Evolutionary conservation across 2,329 filamentous ascomycete species (phyloP).

Genomic region (Cladosporium halotolerans): DNA sequence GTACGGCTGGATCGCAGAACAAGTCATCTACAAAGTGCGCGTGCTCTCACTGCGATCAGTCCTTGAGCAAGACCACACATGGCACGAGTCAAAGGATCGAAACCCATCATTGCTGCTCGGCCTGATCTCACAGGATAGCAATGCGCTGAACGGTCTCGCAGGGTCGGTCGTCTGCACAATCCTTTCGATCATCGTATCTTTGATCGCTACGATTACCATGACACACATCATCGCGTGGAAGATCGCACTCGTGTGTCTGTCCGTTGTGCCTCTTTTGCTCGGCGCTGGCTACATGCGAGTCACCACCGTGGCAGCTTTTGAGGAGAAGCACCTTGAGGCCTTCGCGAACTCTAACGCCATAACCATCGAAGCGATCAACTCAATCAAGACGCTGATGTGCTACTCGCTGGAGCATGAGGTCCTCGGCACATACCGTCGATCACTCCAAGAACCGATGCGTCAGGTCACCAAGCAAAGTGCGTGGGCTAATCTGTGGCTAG

Average conservation of each 20-base stretch:
- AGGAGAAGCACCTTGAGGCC: slow-evolving; percentile 48
- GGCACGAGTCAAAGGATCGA: slow-evolving; percentile 62
- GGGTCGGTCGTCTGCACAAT: slow-evolving; percentile 65
- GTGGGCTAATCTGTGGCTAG: slow-evolving; percentile 53
- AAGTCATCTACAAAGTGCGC: slow-evolving; percentile 57
- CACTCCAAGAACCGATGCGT: slow-evolving; percentile 25
- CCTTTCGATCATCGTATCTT: slow-evolving; percentile 62
- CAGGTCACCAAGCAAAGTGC: slow-evolving; percentile 15
- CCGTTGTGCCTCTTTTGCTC: slow-evolving; percentile 62
- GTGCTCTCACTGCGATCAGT: slow-evolving; percentile 60
- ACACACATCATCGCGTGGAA: slow-evolving; percentile 70
- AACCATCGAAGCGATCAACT: slow-evolving; percentile 46
- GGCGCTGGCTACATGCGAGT: slow-evolving; percentile 65
- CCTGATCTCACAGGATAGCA: slow-evolving; percentile 64
- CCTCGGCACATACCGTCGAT: slow-evolving; percentile 39
- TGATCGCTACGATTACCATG: slow-evolving; percentile 61
- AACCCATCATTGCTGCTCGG: slow-evolving; percentile 58
- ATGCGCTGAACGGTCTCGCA: slow-evolving; percentile 60
- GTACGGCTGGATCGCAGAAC: slow-evolving; percentile 57
- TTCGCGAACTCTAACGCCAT: slow-evolving; percentile 47
- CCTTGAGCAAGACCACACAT: slow-evolving; percentile 60
- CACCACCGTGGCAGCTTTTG: slow-evolving; percentile 53
- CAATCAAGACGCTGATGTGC: slow-evolving; percentile 47
- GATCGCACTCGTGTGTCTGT: slow-evolving; percentile 66
- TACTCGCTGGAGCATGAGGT: slow-evolving; percentile 48